These are phyloP conservation scores for Cymbopogon citratus DNA, from an alignment of 176 grass and related monocot species.

Conservation along the genomic window DNA sequence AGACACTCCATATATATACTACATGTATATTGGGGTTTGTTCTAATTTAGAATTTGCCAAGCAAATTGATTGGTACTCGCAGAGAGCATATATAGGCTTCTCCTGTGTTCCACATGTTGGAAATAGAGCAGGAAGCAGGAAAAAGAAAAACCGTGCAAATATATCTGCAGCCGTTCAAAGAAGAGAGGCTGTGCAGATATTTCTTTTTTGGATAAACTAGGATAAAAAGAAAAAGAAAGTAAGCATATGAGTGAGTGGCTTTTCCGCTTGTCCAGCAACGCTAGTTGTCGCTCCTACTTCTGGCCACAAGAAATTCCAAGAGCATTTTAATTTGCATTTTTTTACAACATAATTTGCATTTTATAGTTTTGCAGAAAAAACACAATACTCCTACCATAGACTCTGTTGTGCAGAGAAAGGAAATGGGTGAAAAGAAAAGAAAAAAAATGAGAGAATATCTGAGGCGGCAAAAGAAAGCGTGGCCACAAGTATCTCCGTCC, in stretches of 20 bases:
- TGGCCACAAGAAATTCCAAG: not conserved
- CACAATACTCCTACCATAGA: not conserved
- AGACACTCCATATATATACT: no score
- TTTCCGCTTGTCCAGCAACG: not conserved
- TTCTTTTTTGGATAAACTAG: not conserved
- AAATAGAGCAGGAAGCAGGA: not conserved
- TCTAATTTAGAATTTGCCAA: not conserved
- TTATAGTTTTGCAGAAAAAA: not conserved
- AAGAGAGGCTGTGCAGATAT: slow-evolving; percentile 4
- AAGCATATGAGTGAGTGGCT: not conserved
- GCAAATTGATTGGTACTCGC: not conserved
- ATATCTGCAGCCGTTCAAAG: not conserved
- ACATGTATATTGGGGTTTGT: no score
- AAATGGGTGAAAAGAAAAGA: no score
- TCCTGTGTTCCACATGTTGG: not conserved
- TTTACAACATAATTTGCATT: no score
- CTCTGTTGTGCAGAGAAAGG: not conserved
- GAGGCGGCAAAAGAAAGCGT: not conserved
- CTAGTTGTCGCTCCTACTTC: not conserved
- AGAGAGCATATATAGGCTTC: not conserved
- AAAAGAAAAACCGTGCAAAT: not conserved
- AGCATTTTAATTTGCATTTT: not conserved
- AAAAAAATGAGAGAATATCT: not conserved
- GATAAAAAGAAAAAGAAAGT: not conserved
- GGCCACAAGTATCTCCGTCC: not conserved